A percentile compares a stretch with the other conserved stretches of the same genome.
phyloP scores from a whole-genome alignment of 1,284 basidiomycete species.

The Rhodotorula mucilaginosa region DNA sequence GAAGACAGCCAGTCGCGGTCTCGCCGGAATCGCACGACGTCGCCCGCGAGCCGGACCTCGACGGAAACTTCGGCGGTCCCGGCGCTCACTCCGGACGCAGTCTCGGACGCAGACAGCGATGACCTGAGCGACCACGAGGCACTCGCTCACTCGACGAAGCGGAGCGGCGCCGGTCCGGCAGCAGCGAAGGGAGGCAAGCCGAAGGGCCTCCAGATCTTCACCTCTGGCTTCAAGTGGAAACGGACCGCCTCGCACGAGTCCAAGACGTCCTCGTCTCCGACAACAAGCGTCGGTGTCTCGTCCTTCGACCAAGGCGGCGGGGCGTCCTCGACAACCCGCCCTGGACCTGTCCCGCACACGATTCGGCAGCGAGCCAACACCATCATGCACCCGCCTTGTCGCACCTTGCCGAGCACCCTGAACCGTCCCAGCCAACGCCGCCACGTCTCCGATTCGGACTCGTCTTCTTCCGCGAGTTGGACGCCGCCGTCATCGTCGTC shows the following conservation, averaged over 20 bases:
- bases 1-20: neutral
- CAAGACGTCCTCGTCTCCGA: no score
- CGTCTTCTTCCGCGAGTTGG: no score
- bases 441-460: no score
- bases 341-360: no score
- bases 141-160: neutral
- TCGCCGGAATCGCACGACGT: neutral
- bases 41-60: neutral
- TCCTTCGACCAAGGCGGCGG: neutral
- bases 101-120: slow-evolving; percentile 2
- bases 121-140: neutral
- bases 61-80: neutral
- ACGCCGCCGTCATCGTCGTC: no score
- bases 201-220: neutral
- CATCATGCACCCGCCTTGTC: no score
- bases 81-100: slow-evolving; percentile 6
- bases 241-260: no score
- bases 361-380: no score
- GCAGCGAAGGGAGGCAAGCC: neutral
- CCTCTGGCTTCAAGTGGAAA: no score
- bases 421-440: no score
- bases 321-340: neutral
- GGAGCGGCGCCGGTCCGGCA: neutral
- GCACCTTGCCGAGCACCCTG: no score
- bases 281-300: no score